Evolutionary conservation across 2,329 filamentous ascomycete species (phyloP).

Genomic region (Didymellaceae sp.): DNA sequence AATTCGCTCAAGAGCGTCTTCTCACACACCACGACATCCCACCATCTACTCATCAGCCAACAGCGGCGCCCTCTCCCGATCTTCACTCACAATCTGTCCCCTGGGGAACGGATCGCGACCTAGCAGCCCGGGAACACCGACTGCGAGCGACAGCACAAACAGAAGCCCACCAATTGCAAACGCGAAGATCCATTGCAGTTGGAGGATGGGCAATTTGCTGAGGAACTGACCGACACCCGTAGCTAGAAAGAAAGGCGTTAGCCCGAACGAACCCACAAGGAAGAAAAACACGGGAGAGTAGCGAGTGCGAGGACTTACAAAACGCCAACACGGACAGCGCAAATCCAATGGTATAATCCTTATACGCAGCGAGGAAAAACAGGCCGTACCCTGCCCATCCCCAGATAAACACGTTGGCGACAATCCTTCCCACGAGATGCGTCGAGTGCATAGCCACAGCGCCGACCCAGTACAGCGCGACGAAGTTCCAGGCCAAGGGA

Average conservation of each 20-base stretch:
- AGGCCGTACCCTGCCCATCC: conserved; percentile 76
- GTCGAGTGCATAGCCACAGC: conserved; percentile 77
- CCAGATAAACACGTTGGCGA: conserved; percentile 91
- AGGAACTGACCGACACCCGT: conserved; percentile 81
- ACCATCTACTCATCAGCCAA: conserved; percentile 47
- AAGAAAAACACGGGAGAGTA: neutral
- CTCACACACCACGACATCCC: neutral
- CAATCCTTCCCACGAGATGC: conserved; percentile 72
- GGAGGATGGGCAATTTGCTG: conserved; percentile 72
- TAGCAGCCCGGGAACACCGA: conserved; percentile 69
- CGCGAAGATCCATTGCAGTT: conserved; percentile 91
- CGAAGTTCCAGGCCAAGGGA: conserved; percentile 84
- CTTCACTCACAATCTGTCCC: conserved; percentile 54
- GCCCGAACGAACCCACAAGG: conserved; percentile 29
- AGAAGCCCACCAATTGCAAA: conserved; percentile 81
- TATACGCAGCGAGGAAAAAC: conserved; percentile 77
- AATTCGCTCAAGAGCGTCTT: too few species aligned
- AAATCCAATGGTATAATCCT: conserved; percentile 80
- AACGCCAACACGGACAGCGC: conserved; percentile 75
- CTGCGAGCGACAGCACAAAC: conserved; percentile 69
- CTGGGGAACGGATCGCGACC: conserved; percentile 63
- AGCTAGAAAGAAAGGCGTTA: conserved; percentile 47
- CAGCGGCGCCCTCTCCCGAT: conserved; percentile 62
- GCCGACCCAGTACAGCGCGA: conserved; percentile 88
- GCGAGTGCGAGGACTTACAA: conserved; percentile 55